Base-by-base conservation (phyloP, 805 yeast species). In the Ascoidea rubescens region DNA sequence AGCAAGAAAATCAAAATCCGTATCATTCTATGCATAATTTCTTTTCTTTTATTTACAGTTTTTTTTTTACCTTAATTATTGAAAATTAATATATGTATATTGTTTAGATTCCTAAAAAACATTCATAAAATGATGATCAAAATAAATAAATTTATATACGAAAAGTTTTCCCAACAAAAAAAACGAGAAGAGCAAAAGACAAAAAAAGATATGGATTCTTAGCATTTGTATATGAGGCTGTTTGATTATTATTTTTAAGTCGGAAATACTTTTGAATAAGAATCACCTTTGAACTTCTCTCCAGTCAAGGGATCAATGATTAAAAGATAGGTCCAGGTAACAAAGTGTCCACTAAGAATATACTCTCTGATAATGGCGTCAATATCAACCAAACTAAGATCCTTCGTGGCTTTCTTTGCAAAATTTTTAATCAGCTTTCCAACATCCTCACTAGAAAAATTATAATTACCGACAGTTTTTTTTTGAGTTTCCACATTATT, bases 1-100 rank as follows among this genome's bases (percentile, higher is more conserved):
- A 71, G 96, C 98, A 45, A 82, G 99, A 73, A 93, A 93, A 75
- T 78, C 86, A 54, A 93, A 93, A 72, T 80, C 93, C 49, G 97
- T 91, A 48, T 89, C 96, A 51, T 93, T 93, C 76, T 93, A 93
- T 67, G 98, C 99, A 55, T 91, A 72, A 66, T 50, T 49, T 53
- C 37, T 51, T 50, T 48, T 50, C 28, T 28, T 52, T 46, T 48
- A 37, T 32, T 30, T 49, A 46, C 43, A 54, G 3, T 31, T 43
- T 5, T 16, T 32, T 32, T 14, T 32, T 6, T 14, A 21, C 10
- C 5, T 2, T 17, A 8, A 48, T 17, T 16, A 2, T 21, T 21
- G 47, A 14, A 30, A 31, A 17, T 10, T 48, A 45, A 31, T 30
- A 30, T 43, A 54, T 55, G 54, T 8, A 28, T 49, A 21, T 31